Percentiles rank a stretch among this genome's conserved stretches.
Conservation (phyloP, 768 basidiomycete genomes). For the Leccinum broughii region DNA sequence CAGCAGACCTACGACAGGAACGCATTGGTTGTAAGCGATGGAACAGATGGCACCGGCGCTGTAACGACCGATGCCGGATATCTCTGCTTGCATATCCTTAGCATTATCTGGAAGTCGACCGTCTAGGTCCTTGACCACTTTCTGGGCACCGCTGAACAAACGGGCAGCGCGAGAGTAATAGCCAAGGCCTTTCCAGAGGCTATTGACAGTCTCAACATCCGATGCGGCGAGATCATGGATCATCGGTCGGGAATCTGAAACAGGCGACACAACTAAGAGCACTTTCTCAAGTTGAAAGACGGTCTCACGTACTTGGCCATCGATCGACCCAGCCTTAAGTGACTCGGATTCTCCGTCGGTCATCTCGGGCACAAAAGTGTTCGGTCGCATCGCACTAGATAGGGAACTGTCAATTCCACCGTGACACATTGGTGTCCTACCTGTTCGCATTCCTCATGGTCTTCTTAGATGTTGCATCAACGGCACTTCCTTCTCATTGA, state of each 20-base stretch:
- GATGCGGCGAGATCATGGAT: constrained; percentile 70
- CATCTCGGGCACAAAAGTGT: not conserved
- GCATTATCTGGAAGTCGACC: constrained; percentile 82
- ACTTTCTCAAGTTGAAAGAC: not conserved
- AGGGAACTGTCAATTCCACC: not conserved
- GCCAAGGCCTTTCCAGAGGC: constrained; percentile 88
- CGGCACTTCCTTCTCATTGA: too few species aligned
- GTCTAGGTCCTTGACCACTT: constrained; percentile 60
- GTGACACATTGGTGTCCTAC: too few species aligned
- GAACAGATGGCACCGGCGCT: constrained; percentile 86
- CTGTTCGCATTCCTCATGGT: too few species aligned
- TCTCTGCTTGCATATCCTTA: constrained; percentile 74
- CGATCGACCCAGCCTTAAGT: constrained; percentile 27
- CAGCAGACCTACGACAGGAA: constrained; percentile 69
- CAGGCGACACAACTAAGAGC: not conserved
- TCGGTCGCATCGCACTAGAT: too few species aligned
- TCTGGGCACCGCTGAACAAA: constrained; percentile 81
- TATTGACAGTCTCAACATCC: constrained; percentile 82
- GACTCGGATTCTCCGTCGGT: not conserved
- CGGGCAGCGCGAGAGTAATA: constrained; percentile 88
- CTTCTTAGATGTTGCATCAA: too few species aligned
- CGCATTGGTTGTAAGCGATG: constrained; percentile 84
- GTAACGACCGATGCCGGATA: constrained; percentile 88
- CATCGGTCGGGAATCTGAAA: constrained; percentile 80
- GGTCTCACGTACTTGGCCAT: constrained; percentile 61